Conservation (phyloP, 2,329 filamentous ascomycete genomes). For the Fusarium sp. region DNA sequence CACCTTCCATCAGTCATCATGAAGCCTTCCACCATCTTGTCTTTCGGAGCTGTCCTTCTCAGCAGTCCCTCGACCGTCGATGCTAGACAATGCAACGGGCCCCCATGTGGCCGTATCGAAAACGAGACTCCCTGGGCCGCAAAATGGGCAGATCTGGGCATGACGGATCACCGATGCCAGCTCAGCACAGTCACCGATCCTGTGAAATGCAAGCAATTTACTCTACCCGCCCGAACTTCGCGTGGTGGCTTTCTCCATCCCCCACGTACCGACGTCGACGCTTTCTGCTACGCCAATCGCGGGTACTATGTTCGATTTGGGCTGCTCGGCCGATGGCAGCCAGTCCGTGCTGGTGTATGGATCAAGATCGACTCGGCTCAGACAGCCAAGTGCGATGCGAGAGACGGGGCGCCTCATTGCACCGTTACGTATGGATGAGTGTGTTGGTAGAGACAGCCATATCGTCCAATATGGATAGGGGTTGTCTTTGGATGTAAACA, state of each 20-base stretch:
- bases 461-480: too few relatives aligned
- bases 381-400: constrained; percentile 4
- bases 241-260: constrained; percentile 1
- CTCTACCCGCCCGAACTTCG: background rate
- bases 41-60: constrained; percentile 2
- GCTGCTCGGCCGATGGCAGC: background rate
- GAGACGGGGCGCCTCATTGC: constrained; percentile 1
- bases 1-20: background rate
- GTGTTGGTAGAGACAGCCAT: too few relatives aligned
- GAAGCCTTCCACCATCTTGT: background rate
- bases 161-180: background rate
- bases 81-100: background rate
- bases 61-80: background rate
- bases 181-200: background rate
- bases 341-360: constrained; percentile 1
- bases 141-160: background rate
- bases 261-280: constrained; percentile 1
- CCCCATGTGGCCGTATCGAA: constrained; percentile 1
- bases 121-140: constrained; percentile 10
- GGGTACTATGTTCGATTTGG: background rate
- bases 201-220: constrained; percentile 6
- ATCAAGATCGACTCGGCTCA: constrained; percentile 3
- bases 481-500: too few relatives aligned
- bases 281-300: constrained; percentile 5
- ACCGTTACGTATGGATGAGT: background rate